Evolutionary conservation across 768 basidiomycete genomes (phyloP).

Genomic region (Leucosporidium scottii): DNA sequence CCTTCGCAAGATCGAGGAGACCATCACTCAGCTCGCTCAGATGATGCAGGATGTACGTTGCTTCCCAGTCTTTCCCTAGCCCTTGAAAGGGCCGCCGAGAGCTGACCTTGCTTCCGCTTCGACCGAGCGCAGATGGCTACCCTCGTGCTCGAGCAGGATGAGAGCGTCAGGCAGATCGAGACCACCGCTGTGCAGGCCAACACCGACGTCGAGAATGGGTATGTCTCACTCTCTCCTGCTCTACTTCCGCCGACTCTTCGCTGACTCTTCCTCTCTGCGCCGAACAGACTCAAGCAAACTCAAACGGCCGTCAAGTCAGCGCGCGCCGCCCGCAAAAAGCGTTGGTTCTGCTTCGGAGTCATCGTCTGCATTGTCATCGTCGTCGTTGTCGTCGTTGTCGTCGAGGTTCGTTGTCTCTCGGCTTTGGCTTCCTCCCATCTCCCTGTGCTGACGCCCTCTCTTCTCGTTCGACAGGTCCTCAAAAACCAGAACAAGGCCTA

Average conservation of each 20-base stretch:
- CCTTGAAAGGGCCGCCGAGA: no score
- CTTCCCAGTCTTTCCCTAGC: no score
- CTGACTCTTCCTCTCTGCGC: not conserved
- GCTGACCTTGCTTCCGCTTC: no score
- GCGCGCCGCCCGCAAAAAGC: constrained; percentile 81
- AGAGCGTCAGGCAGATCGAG: constrained; percentile 60
- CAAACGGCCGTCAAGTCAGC: constrained; percentile 81
- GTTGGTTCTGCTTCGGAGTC: constrained; percentile 40
- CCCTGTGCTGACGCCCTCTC: not conserved
- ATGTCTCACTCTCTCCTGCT: not conserved
- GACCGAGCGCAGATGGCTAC: constrained; percentile 49
- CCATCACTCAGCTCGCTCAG: constrained; percentile 78
- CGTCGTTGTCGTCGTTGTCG: constrained; percentile 16
- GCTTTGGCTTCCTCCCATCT: no score
- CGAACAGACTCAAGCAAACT: constrained; percentile 64
- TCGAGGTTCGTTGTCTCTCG: not conserved
- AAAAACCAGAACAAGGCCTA: not conserved
- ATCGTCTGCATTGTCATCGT: constrained; percentile 11
- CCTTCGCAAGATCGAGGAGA: constrained; percentile 74
- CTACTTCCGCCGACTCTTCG: not conserved
- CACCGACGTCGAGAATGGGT: constrained; percentile 52
- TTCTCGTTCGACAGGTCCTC: not conserved
- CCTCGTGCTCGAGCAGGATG: constrained; percentile 51
- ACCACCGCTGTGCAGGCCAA: constrained; percentile 58
- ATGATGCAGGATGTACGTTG: constrained; percentile 67